Conservation (phyloP, 192 early-diverging fungal species). For the Coemansia sp. region DNA sequence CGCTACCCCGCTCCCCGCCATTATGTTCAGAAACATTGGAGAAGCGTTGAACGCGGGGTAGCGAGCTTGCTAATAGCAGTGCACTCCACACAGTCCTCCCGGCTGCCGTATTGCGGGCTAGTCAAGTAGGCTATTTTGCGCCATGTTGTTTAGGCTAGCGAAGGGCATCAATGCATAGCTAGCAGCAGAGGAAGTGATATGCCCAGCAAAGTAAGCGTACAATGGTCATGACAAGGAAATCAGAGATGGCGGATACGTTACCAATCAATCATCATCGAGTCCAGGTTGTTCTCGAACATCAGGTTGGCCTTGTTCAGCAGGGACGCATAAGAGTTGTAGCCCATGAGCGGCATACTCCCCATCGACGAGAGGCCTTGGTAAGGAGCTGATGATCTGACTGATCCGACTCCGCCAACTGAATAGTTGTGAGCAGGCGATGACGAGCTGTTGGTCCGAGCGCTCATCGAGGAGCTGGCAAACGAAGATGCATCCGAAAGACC, state of each 20-base stretch:
- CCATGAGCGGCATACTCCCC: conserved; percentile 28
- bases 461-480: conserved; percentile 1
- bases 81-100: not conserved
- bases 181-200: not conserved
- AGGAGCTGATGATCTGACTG: conserved; percentile 12
- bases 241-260: conserved; percentile 21
- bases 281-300: conserved; percentile 67
- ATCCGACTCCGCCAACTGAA: not conserved
- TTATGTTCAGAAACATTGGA: not conserved
- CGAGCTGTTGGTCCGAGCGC: conserved; percentile 6
- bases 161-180: not conserved
- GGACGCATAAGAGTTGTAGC: conserved; percentile 59
- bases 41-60: not conserved
- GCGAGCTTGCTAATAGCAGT: not conserved
- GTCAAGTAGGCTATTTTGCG: not conserved
- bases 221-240: not conserved
- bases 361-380: conserved; percentile 19
- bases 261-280: conserved; percentile 68
- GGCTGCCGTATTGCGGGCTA: not conserved
- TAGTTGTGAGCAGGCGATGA: conserved; percentile 6
- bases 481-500: not conserved
- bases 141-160: not conserved
- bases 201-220: not conserved
- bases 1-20: not conserved
- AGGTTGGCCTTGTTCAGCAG: conserved; percentile 73